Base-by-base conservation (phyloP, 1,284 basidiomycete genomes). In the Schizopora paradoxa region DNA sequence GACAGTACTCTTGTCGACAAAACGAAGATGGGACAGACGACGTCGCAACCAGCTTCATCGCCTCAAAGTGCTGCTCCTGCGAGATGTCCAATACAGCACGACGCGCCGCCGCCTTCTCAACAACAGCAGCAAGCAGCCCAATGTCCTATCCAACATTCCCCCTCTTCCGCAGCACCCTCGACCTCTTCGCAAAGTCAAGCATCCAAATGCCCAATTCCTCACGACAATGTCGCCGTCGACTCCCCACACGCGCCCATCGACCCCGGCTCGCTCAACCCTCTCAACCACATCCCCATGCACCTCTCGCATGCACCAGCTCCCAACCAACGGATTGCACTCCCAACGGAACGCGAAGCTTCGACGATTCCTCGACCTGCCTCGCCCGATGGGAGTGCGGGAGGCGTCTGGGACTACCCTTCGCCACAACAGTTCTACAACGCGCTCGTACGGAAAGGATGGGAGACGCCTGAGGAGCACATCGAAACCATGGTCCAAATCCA, bases 381-480 rank as follows among this genome's bases (percentile, higher is more conserved):
- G n/a, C n/a, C n/a, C n/a, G n/a, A n/a, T n/a, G 5, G 56, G 60
- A 44, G 65, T 52, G 56, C 52, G 11, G 50, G 62, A 13, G 61
- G 61, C 10, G 66, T 68, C 39, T 99, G 96, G 96, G 94, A 97
- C 60, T 99, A 99, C 66, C 96, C 96, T 1, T 94, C 90, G 4
- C 92, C 95, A 2, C 94, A 99, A 67, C 95, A 99, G 64, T 99
- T 99, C 64, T 95, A 99, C 66, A 98, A 98, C 62, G 96, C 96
- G 0, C 76, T 99, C 5, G 90, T 91, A 11, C 74, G 94, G 54
- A 99, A 99, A 63, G 96, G 96, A 1, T 94, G 90, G 91, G 93
- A 96, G 66, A 96, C 96, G 3, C 92, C 93, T 0, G 94, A 96
- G 65, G 92, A 98, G 60, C 86, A 92, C 62, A 81, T 99, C 32